A percentile compares a stretch with the other conserved stretches of the same genome.
phyloP scores from a whole-genome alignment of 1,284 basidiomycete genomes.

The Inonotus hispidus region DNA sequence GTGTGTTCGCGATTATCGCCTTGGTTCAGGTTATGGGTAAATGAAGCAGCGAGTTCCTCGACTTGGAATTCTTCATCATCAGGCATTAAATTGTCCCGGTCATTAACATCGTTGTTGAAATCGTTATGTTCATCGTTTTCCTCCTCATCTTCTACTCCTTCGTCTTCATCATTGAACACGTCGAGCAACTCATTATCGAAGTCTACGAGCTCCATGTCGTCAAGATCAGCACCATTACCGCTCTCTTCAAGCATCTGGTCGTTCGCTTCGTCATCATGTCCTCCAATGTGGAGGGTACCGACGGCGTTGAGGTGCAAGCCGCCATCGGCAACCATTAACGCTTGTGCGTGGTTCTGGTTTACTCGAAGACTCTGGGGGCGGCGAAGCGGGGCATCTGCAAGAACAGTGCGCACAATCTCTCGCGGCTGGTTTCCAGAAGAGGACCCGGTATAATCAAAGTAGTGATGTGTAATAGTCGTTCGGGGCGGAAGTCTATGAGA shows the following conservation, averaged over 20 bases:
- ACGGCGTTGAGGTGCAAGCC: background rate
- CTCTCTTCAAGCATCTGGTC: background rate
- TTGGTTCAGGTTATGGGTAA: background rate
- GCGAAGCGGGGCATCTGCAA: slow-evolving; percentile 12
- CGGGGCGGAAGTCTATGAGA: background rate
- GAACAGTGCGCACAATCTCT: slow-evolving; percentile 6
- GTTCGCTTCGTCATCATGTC: background rate
- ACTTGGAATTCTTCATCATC: background rate
- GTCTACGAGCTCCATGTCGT: background rate
- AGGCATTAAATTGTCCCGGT: background rate
- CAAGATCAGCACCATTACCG: background rate
- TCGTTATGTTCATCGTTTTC: background rate
- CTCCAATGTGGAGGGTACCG: background rate
- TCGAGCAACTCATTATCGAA: background rate
- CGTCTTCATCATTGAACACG: background rate
- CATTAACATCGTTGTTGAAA: background rate
- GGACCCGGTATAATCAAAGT: slow-evolving; percentile 2
- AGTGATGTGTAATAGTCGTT: slow-evolving; percentile 16
- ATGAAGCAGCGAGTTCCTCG: background rate
- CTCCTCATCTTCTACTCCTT: background rate
- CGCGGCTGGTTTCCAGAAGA: background rate
- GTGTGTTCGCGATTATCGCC: background rate
- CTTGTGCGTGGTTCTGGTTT: background rate
- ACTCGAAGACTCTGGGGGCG: slow-evolving; percentile 2
- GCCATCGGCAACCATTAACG: background rate